Evolutionary conservation across 768 basidiomycete genomes (phyloP).

Genomic region (Russula brevipes): DNA sequence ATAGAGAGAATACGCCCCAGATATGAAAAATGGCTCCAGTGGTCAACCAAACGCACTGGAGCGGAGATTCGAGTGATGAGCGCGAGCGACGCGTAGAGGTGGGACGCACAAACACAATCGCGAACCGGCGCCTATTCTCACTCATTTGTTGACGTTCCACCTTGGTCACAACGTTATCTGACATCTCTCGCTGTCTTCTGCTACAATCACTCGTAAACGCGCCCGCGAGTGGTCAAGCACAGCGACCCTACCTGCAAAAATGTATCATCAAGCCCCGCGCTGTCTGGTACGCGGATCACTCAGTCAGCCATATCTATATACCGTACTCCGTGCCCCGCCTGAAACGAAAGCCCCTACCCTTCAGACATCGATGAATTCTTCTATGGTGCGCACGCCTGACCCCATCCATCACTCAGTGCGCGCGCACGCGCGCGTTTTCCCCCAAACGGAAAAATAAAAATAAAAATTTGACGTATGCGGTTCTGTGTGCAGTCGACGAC

Average conservation of each 20-base stretch:
- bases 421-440: neutral
- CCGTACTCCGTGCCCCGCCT: neutral
- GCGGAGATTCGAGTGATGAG: neutral
- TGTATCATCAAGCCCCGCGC: constrained; percentile 2
- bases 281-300: constrained; percentile 15
- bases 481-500: constrained; percentile 38
- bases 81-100: neutral
- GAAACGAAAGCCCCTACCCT: neutral
- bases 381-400: constrained; percentile 36
- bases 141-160: neutral
- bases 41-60: neutral
- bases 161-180: neutral
- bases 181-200: too few species aligned
- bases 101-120: neutral
- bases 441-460: neutral
- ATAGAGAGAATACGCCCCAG: neutral
- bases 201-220: too few species aligned
- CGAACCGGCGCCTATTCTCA: neutral
- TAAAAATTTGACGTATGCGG: neutral
- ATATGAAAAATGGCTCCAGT: neutral
- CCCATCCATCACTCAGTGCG: neutral
- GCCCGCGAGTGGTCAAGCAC: constrained; percentile 4
- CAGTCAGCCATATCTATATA: constrained; percentile 5
- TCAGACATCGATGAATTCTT: constrained; percentile 57
- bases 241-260: neutral